phyloP scores from a whole-genome alignment of 1,284 basidiomycete genomes.

The Ustilago hordei region DNA sequence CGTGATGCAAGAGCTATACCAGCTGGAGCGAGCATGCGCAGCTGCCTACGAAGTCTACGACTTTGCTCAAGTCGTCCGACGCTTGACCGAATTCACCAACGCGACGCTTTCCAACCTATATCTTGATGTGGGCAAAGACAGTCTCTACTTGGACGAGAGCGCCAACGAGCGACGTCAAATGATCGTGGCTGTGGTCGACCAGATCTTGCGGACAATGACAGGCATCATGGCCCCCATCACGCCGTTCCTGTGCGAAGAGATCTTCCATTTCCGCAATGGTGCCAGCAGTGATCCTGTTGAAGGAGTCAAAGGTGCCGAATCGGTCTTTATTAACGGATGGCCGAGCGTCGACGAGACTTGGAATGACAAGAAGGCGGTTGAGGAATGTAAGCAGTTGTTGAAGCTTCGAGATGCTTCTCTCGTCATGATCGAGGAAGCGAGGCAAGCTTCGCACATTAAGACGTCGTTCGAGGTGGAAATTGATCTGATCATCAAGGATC shows the following conservation, averaged over 20 bases:
- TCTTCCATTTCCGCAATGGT: slow-evolving; percentile 74
- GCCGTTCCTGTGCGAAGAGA: slow-evolving; percentile 92
- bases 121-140: slow-evolving; percentile 91
- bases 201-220: slow-evolving; percentile 79
- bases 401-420: slow-evolving; percentile 42
- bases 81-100: slow-evolving; percentile 71
- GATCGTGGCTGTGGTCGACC: slow-evolving; percentile 79
- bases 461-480: slow-evolving; percentile 55
- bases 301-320: slow-evolving; percentile 23
- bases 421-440: slow-evolving; percentile 51
- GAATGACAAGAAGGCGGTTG: slow-evolving; percentile 26
- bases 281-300: slow-evolving; percentile 50
- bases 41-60: slow-evolving; percentile 81
- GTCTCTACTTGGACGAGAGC: slow-evolving; percentile 80
- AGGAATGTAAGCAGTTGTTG: slow-evolving; percentile 32
- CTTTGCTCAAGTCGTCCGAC: slow-evolving; percentile 78
- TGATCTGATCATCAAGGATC: slow-evolving; percentile 24
- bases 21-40: slow-evolving; percentile 77
- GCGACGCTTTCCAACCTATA: slow-evolving; percentile 76
- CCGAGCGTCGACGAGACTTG: slow-evolving; percentile 33
- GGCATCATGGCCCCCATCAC: slow-evolving; percentile 85
- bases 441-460: slow-evolving; percentile 45
- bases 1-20: slow-evolving; percentile 84
- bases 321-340: slow-evolving; percentile 63
- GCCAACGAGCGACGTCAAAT: slow-evolving; percentile 75